These are phyloP conservation scores for Ceratobasidium sp. DNA, from an alignment of 1,284 basidiomycete species.

Conservation along the genomic window DNA sequence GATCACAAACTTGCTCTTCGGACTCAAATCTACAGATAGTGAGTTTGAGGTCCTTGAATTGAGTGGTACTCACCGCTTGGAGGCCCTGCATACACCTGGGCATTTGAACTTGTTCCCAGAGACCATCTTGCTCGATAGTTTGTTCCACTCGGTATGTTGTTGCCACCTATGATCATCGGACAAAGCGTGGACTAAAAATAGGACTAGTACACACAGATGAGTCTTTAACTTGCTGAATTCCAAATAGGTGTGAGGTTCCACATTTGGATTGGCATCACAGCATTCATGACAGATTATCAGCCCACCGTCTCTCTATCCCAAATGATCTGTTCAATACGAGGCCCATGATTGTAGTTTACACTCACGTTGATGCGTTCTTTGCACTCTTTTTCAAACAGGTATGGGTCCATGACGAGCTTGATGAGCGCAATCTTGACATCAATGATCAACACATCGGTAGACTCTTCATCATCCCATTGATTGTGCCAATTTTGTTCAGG, in stretches of 20 bases:
- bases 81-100: background rate
- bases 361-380: background rate
- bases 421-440: background rate
- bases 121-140: background rate
- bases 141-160: background rate
- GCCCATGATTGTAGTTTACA: background rate
- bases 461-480: background rate
- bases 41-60: background rate
- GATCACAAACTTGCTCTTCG: background rate
- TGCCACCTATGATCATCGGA: background rate
- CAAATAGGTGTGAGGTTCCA: background rate
- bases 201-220: background rate
- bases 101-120: background rate
- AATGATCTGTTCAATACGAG: too few species aligned
- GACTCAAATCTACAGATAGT: background rate
- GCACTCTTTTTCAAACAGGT: background rate
- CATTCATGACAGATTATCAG: too few species aligned
- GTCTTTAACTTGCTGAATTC: background rate
- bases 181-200: background rate
- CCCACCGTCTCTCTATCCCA: too few species aligned
- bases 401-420: background rate
- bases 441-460: background rate
- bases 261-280: too few species aligned
- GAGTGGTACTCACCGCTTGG: background rate
- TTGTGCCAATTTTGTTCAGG: background rate